Evolutionary conservation across 1,139 yeast species (phyloP), one percentile per base, ranked within the genome.

Genomic region (Zygosaccharomyces sapae): DNA sequence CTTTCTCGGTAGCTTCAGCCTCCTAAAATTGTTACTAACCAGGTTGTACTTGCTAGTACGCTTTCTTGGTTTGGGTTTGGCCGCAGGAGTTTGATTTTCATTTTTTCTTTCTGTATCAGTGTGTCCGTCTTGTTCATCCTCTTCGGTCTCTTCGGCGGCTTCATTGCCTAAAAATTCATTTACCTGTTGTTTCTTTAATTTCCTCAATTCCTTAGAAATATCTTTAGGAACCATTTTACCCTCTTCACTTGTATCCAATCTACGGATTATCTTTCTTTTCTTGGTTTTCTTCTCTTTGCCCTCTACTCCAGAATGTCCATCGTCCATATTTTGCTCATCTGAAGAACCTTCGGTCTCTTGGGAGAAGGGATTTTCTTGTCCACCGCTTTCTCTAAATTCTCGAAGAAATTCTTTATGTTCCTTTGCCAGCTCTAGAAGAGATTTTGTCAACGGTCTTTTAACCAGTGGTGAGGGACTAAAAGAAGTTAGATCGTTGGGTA

Each of bases 21-120:
- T 58, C 44, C 63, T 60, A 50, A 63, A 66, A 46, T 66, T 66
- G 44, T 64, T 61, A 44, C 67, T 63, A 7, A 66, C 69, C n/a
- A 61, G 49, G 38, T 65, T 66, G 44, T 62, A 66, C 41, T 65
- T 65, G 49, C 59, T 61, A 19, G 54, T 56, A 37, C 60, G 50
- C 33, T 49, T 54, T 25, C 47, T 54, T n/a, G 12, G 40, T 36
- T 13, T 44, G 40, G 24, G 35, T n/a, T 20, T 36, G 5, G 45
- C 29, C 7, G 39, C 24, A 8, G 40, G 39, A 9, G 44, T 36
- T 20, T 46, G 41, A n/a, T 25, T 47, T 29, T 22, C 37, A 38
- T 37, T 30, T n/a, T 36, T 41, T 31, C 48, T 47, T 35, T 38
- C 43, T 5, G 30, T 12, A 10, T 20, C 33, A 38, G 38, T 31